phyloP scores from a whole-genome alignment of 257 asterid genomes.

The Avicennia marina region DNA sequence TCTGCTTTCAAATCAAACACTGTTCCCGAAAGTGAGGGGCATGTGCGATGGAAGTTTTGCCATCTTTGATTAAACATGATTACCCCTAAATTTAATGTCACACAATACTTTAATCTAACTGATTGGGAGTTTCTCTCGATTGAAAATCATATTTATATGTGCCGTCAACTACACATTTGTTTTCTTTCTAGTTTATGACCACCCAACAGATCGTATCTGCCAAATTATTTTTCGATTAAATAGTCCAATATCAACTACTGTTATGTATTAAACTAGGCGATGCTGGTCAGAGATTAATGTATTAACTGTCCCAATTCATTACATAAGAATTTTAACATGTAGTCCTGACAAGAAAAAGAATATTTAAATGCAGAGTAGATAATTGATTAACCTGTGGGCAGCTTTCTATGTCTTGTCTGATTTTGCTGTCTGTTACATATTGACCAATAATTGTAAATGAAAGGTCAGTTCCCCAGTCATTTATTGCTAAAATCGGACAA shows the following conservation, averaged over 20 bases:
- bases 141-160: neutral
- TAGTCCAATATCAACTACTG: neutral
- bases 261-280: neutral
- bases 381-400: no score
- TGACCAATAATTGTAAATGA: no score
- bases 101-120: neutral
- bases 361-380: no score
- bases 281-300: no score
- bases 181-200: no score
- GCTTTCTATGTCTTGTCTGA: no score
- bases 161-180: constrained; percentile 6
- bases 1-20: constrained; percentile 13
- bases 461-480: no score
- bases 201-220: no score
- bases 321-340: neutral
- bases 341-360: no score
- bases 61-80: constrained; percentile 18
- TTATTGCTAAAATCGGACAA: no score
- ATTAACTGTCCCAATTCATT: no score
- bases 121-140: neutral
- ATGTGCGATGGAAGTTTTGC: constrained; percentile 39
- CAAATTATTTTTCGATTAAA: neutral
- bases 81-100: constrained; percentile 3
- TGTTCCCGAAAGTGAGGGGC: constrained; percentile 47
- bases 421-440: no score